Evolutionary conservation across 2,329 filamentous ascomycete genomes (phyloP), one percentile per base, ranked within the genome.

Genomic region (Cercospora zeina): DNA sequence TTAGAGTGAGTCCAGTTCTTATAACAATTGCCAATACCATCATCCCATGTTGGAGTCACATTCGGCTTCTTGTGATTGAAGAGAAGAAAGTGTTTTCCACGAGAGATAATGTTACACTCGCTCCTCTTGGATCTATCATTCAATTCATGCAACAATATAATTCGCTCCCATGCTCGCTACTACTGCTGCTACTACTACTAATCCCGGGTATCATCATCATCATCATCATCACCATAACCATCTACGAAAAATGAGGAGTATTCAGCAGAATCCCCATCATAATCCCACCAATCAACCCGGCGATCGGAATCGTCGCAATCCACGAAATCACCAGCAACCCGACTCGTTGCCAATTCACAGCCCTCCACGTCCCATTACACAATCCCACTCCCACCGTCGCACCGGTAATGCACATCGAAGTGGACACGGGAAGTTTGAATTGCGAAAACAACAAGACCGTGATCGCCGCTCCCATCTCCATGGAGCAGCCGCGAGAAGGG

Each of bases 371-470:
- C 27, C 84, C 84, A 51, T 83, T 85, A 75, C 83, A 86, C 16
- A 87, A 80, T 62, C 84, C 85, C 54, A 87, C 85, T 63, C 85
- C 85, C 50, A 87, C 84, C 19, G 84, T 86, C 45, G 84, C 82
- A 51, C 85, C 85, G 45, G 81, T 85, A 68, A 86, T 86, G 47
- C 85, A 88, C 76, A 87, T 85, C 0, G 85, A 87, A 1, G 86
- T 88, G 1, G 85, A 87, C 33, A 88, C 80, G 1, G 86, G 86
- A 1, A 88, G 81, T 58, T 82, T 79, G 31, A 87, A 80, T 61
- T 84, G 83, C 1, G 86, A 87, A 55, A 86, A 86, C 68, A 89
- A 73, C 58, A 89, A 82, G 65, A 89, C 81, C 19, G 86, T 87
- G 66, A 85, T 80, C 34, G 85, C 84, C 27, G 82, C 81, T 36